These are phyloP conservation scores for Crepidotus variabilis DNA, from an alignment of 768 basidiomycete species.

Conservation along the genomic window DNA sequence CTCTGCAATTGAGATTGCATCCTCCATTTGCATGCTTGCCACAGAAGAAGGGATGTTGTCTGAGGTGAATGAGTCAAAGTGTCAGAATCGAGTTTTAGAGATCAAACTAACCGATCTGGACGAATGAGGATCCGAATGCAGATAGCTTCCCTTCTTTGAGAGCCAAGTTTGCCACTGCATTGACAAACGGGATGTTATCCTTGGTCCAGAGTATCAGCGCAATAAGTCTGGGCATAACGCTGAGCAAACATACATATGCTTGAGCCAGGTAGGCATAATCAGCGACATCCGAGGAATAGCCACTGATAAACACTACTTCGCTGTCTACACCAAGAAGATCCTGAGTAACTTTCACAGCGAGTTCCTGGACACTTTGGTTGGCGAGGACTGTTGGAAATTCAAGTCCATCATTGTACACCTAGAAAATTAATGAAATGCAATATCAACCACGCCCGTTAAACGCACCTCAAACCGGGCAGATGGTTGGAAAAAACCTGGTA, in stretches of 20 bases:
- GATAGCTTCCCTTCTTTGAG: constrained; percentile 24
- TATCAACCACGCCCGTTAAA: too few relatives aligned
- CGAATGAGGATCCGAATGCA: constrained; percentile 28
- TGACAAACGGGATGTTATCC: constrained; percentile 14
- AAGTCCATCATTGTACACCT: too few relatives aligned
- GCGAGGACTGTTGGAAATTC: too few relatives aligned
- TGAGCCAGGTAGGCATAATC: neutral
- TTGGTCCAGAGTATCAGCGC: neutral
- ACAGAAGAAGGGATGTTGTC: neutral
- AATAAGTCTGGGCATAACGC: neutral
- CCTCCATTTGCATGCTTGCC: neutral
- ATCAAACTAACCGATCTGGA: constrained; percentile 3
- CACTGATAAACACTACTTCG: neutral
- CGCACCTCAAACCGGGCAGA: too few relatives aligned
- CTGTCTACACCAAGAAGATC: neutral
- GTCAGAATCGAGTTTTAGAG: neutral
- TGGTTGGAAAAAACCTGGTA: too few relatives aligned
- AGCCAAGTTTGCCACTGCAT: constrained; percentile 29
- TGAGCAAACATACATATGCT: neutral
- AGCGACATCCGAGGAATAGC: neutral
- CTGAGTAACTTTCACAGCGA: neutral
- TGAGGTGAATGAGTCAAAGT: neutral
- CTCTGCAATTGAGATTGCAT: neutral
- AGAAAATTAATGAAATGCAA: too few relatives aligned
- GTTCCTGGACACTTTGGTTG: constrained; percentile 15